These are phyloP conservation scores for Epipyxis sp. DNA, from an alignment of 108 stramenopile species.

Conservation along the genomic window DNA sequence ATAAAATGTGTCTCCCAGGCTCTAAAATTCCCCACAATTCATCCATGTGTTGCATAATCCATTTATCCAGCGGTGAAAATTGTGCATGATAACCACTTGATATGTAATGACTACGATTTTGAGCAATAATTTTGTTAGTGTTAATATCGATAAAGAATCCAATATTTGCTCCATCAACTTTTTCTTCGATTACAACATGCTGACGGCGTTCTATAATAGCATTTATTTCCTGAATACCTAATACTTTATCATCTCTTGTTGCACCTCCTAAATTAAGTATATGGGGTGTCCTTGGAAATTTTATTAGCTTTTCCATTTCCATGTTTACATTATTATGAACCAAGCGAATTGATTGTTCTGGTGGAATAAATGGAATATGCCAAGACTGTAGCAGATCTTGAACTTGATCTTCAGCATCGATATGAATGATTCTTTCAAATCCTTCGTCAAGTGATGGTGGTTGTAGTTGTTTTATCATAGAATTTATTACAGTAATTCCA, in stretches of 20 bases:
- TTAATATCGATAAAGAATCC: constrained; percentile 40
- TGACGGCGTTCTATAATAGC: neutral
- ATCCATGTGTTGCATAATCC: constrained; percentile 36
- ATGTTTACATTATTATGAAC: neutral
- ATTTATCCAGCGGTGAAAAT: constrained; percentile 33
- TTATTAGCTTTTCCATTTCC: neutral
- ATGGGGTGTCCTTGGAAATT: constrained; percentile 24
- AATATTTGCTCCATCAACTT: constrained; percentile 62
- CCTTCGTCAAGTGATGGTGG: constrained; percentile 2
- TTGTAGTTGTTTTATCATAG: neutral
- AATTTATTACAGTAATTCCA: neutral
- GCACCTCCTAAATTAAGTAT: constrained; percentile 18
- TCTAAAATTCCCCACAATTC: constrained; percentile 39
- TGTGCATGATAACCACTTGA: constrained; percentile 45
- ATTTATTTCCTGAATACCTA: neutral
- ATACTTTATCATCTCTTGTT: constrained; percentile 16
- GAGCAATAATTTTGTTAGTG: constrained; percentile 33
- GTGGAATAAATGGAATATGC: neutral
- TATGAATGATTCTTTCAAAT: neutral
- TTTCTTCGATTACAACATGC: constrained; percentile 49
- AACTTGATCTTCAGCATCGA: neutral
- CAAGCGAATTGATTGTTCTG: too few species aligned
- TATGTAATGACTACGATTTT: constrained; percentile 57
- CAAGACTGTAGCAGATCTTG: neutral
- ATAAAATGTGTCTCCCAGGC: constrained; percentile 34